Conservation (phyloP, 164 flowering plant genomes). For the Sedum album region DNA sequence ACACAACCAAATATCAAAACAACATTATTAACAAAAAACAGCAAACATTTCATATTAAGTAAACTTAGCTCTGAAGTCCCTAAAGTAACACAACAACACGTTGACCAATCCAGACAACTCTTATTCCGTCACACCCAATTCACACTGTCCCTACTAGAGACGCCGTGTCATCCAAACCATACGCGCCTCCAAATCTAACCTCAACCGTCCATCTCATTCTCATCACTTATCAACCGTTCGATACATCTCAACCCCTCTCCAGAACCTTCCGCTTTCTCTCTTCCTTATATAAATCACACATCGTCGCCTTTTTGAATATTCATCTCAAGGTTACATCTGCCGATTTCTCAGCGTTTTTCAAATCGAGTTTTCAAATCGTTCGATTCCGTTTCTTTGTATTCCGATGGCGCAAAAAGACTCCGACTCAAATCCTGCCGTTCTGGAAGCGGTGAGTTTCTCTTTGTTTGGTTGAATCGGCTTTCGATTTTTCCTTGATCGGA, state of each 20-base stretch:
- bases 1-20: no score
- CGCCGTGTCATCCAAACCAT: background rate
- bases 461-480: background rate
- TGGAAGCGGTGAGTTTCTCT: slow-evolving; percentile 1
- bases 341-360: background rate
- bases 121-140: background rate
- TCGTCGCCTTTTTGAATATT: background rate
- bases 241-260: background rate
- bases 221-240: background rate
- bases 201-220: background rate
- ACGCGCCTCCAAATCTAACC: background rate
- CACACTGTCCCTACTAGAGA: background rate
- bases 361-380: background rate
- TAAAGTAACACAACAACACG: background rate
- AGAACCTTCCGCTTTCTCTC: background rate
- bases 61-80: background rate
- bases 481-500: background rate
- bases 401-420: background rate
- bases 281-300: background rate
- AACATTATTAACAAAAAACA: background rate
- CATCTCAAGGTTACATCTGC: background rate
- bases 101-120: background rate
- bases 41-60: background rate
- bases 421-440: background rate
- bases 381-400: no score